phyloP scores from a whole-genome alignment of 202 grass and related monocot species.

The Hordeum pubiflorum region DNA sequence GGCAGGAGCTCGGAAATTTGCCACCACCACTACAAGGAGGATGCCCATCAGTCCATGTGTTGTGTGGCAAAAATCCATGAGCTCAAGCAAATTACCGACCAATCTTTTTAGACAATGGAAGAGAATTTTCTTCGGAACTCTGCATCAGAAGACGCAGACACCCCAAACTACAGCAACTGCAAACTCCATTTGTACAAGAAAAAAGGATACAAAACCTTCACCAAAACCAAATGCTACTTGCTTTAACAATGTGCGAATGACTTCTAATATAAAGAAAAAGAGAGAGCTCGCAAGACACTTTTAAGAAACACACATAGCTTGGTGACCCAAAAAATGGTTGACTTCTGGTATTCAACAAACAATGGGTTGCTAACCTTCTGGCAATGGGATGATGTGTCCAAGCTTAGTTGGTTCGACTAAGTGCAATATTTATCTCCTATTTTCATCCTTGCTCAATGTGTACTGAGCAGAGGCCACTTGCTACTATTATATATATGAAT shows the following conservation, averaged over 20 bases:
- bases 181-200: slow-evolving; percentile 29
- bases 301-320: slow-evolving; percentile 27
- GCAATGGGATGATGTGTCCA: neutral
- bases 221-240: slow-evolving; percentile 3
- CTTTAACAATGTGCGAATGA: neutral
- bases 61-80: slow-evolving; percentile 47
- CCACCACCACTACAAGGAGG: slow-evolving; percentile 37
- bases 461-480: neutral
- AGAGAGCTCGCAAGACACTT: neutral
- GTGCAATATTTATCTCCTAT: slow-evolving; percentile 4
- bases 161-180: neutral
- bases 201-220: neutral
- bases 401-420: neutral
- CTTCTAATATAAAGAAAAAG: neutral
- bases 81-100: slow-evolving; percentile 5
- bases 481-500: neutral
- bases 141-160: neutral
- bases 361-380: slow-evolving; percentile 4
- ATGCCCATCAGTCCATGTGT: slow-evolving; percentile 13
- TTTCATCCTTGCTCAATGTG: neutral
- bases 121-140: neutral
- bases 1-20: slow-evolving; percentile 38
- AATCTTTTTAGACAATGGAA: neutral
- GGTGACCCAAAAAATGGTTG: slow-evolving; percentile 9
- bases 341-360: neutral